Evolutionary conservation across 2,329 filamentous ascomycete genomes (phyloP), one percentile per base, ranked within the genome.

Genomic region (Neopestalotiopsis sp.): DNA sequence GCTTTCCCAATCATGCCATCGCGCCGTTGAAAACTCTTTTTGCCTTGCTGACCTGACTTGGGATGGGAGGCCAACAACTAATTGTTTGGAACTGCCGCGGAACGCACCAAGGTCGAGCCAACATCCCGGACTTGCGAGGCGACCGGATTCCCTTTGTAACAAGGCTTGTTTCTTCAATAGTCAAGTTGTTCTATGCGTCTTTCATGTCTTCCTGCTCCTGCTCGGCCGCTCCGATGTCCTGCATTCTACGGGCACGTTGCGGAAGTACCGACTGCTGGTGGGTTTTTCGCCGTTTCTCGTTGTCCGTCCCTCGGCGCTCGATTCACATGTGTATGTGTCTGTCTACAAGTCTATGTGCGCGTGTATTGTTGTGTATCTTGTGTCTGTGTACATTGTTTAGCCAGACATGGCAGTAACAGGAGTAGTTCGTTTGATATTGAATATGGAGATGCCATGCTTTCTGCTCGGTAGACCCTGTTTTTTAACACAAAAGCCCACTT

Each of bases 401-500:
- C 57, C 5, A 28, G 24, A 28, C 24, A 10, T 61, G 7, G n/a
- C 24, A 17, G 32, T 61, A 24, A 10, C 30, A 4, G n/a, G 12
- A 17, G 32, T 61, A 24, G n/a, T 61, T 61, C 30, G 7, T 28
- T 30, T 30, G 28, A 61, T 28, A 24, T 61, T 30, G 32, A 61
- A 34, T 61, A 53, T 53, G 45, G 45, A 53, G 45, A 53, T 53
- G 45, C 45, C n/a, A 53, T 53, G 17, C 45, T n/a, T 57, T 57
- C 17, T 53, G 45, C 45, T 6, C n/a, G n/a, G 45, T n/a, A 14
- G 14, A 24, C 17, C 57, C 28, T 12, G 30, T 61, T 30, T 53
- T 53, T 53, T 53, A 28, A 24, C 24, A 63, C 30, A 32, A 28
- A 57, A 66, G 63, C 30, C 63, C 63, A 66, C 63, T 66, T 66